Percentiles rank a stretch among this genome's conserved stretches.
phyloP scores from a whole-genome alignment of 2,329 filamentous ascomycete species.

The Lecanicillium sp. region DNA sequence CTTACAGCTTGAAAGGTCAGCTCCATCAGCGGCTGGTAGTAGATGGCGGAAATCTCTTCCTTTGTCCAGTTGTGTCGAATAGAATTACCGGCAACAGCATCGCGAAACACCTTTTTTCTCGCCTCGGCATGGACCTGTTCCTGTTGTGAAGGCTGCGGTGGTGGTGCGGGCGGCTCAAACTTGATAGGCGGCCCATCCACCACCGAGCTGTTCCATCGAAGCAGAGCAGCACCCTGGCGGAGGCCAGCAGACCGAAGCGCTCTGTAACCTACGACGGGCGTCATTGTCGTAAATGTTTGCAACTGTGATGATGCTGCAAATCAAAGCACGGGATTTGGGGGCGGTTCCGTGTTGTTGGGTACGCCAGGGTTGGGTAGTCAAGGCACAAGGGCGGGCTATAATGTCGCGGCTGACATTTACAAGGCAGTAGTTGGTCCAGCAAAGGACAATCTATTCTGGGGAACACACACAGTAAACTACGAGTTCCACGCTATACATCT shows the following conservation, averaged over 20 bases:
- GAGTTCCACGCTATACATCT: constrained; percentile 2
- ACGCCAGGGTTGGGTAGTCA: too few relatives aligned
- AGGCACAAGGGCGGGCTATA: too few relatives aligned
- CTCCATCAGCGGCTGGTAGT: constrained; percentile 74
- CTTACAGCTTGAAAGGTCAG: constrained; percentile 65
- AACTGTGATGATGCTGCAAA: too few relatives aligned
- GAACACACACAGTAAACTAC: too few relatives aligned
- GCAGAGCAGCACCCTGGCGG: constrained; percentile 6
- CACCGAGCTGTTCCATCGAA: constrained; percentile 9
- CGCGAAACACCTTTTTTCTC: constrained; percentile 25
- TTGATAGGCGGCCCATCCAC: constrained; percentile 7
- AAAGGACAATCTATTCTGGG: constrained; percentile 3
- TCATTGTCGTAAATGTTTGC: neutral
- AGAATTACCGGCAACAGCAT: constrained; percentile 50
- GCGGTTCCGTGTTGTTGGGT: too few relatives aligned
- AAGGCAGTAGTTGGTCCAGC: constrained; percentile 7
- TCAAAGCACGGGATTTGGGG: too few relatives aligned
- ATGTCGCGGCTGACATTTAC: constrained; percentile 8
- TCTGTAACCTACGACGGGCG: constrained; percentile 7
- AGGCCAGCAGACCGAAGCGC: constrained; percentile 4
- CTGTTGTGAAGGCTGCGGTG: neutral
- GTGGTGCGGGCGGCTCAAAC: constrained; percentile 5
- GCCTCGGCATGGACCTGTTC: constrained; percentile 5
- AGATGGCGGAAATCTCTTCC: constrained; percentile 74
- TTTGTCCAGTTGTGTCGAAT: constrained; percentile 71